A percentile compares a stretch with the other conserved stretches of the same genome.
Evolutionary conservation across 2,329 filamentous ascomycete genomes (phyloP).

Genomic region (Hyphodiscus sp.): DNA sequence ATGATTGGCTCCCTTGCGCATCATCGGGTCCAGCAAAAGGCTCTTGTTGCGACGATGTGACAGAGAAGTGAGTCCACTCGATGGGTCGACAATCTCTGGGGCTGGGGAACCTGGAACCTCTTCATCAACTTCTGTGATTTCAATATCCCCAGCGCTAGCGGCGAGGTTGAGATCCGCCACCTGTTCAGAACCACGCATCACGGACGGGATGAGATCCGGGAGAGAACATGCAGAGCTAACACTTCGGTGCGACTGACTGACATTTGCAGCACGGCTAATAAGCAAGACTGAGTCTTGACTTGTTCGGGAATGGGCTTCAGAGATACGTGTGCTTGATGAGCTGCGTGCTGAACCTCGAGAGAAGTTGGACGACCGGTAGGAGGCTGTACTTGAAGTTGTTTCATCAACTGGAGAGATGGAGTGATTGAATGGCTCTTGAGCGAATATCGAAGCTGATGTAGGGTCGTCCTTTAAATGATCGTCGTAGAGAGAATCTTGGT

Average conservation of each 20-base stretch:
- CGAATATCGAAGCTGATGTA: slow-evolving; percentile 19
- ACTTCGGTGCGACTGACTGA: slow-evolving; percentile 22
- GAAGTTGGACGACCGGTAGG: slow-evolving; percentile 28
- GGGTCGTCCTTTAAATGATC: slow-evolving; percentile 20
- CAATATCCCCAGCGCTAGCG: slow-evolving; percentile 1
- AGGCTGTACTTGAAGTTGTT: slow-evolving; percentile 24
- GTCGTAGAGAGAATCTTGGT: slow-evolving; percentile 26
- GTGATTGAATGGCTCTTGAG: slow-evolving; percentile 20
- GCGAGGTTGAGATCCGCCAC: not conserved
- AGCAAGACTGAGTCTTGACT: slow-evolving; percentile 27
- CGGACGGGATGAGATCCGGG: slow-evolving; percentile 28
- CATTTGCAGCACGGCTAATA: slow-evolving; percentile 13
- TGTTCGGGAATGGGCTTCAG: slow-evolving; percentile 18
- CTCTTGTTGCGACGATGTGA: slow-evolving; percentile 17
- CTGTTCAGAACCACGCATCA: slow-evolving; percentile 12
- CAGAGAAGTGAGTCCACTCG: slow-evolving; percentile 1
- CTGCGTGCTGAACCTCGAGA: slow-evolving; percentile 25
- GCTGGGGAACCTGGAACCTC: slow-evolving; percentile 8
- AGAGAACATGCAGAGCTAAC: slow-evolving; percentile 25
- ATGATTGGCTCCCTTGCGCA: slow-evolving; percentile 12
- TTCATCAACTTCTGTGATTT: slow-evolving; percentile 1
- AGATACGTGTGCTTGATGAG: slow-evolving; percentile 25
- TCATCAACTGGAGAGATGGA: slow-evolving; percentile 27
- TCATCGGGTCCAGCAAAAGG: slow-evolving; percentile 9
- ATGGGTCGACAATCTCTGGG: slow-evolving; percentile 8